phyloP scores from a whole-genome alignment of 2,329 filamentous ascomycete species.

The Monilinia laxa region DNA sequence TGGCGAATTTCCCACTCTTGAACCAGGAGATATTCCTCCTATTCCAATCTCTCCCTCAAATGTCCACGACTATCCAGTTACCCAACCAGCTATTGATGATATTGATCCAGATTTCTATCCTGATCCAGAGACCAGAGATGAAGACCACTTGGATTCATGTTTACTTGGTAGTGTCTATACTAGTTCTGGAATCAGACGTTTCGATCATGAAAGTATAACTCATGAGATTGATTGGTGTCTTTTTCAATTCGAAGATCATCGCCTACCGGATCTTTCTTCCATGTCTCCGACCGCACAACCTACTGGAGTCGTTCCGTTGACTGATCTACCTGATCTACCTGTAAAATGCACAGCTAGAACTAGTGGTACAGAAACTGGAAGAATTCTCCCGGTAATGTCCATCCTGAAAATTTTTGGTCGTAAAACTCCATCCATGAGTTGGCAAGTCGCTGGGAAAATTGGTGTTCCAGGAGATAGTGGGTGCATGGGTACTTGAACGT shows the following conservation, averaged over 20 bases:
- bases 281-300: conserved; percentile 52
- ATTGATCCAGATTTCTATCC: conserved; percentile 83
- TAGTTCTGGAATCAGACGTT: conserved; percentile 82
- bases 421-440: conserved; percentile 72
- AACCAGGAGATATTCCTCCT: conserved; percentile 75
- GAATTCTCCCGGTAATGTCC: conserved; percentile 74
- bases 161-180: conserved; percentile 82
- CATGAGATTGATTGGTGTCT: conserved; percentile 97
- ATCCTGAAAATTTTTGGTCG: conserved; percentile 87
- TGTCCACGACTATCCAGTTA: conserved; percentile 67
- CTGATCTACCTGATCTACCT: conserved; percentile 66
- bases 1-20: conserved; percentile 56
- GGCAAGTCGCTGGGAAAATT: conserved; percentile 56
- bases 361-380: conserved; percentile 75
- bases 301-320: conserved; percentile 57
- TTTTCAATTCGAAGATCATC: conserved; percentile 72
- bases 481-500: conserved; percentile 90
- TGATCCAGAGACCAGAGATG: conserved; percentile 63
- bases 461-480: conserved; percentile 86
- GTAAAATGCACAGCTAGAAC: conserved; percentile 90
- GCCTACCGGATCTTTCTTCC: conserved; percentile 67
- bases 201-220: conserved; percentile 66
- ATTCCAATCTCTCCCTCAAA: conserved; percentile 73
- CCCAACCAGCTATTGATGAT: conserved; percentile 88
- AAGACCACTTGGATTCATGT: conserved; percentile 81